Evolutionary conservation across 306 rosid species (phyloP), one percentile per base, ranked within the genome.

Genomic region (Rosa rugosa): DNA sequence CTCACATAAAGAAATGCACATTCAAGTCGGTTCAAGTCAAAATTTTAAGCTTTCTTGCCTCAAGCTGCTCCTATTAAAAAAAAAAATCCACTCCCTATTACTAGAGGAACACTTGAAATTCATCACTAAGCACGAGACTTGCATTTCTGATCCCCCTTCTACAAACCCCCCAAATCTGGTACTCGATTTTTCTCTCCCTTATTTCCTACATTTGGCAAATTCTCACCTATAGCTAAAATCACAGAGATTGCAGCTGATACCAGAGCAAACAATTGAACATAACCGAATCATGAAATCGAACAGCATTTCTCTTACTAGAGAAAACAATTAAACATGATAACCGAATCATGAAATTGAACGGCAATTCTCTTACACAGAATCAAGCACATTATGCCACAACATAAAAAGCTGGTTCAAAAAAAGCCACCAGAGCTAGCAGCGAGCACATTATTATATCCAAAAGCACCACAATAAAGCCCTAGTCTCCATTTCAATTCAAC

Each of bases 381-480:
- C 31, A 41, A 46, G 22, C 41, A 36, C 71, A 75, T 45, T 75
- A 31, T 40, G 50, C 42, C 42, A 75, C 54, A 57, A 16, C 78
- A 42, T 44, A 44, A 41, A 60, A 59, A 62, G 3, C 71, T 75
- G 79, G 79, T 45, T 75, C 71, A 36, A 27, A 60, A 11, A 46
- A 59, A 42, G 57, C 70, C 47, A 4, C 20, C 42, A 42, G 46
- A 64, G 53, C 64, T 22, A n/a, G 62, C 63, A 63, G 71, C 12
- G 50, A 50, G 36, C 68, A n/a, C 54, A 75, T 75, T 75, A 75
- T 75, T 75, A 64, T 75, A 62, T 46, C 72, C 38, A 18, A 49
- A 72, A 42, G 3, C 70, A 25, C 11, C 11, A 57, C 5, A 23
- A n/a, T 20, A 11, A 69, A 71, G 47, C 68, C 74, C 74, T 20